Percentiles rank a stretch among this genome's conserved stretches.
phyloP scores from a whole-genome alignment of 371 early-diverging fungal genomes.

The Rhizoclosmatium hyalinum region DNA sequence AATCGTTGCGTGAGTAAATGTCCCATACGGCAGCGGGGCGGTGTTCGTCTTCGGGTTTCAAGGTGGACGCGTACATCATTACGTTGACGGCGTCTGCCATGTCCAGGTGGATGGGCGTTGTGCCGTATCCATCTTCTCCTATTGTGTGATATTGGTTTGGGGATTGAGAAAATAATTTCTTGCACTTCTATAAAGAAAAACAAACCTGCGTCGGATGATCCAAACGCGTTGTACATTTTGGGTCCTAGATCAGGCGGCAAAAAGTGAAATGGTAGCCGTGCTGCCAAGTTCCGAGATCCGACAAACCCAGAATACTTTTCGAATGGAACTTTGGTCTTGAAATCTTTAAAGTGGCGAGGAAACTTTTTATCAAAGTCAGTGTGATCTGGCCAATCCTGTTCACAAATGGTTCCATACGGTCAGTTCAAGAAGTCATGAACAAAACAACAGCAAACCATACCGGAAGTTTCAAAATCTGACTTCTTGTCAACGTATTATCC shows the following conservation, averaged over 20 bases:
- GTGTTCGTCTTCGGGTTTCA: neutral
- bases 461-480: slow-evolving; percentile 48
- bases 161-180: neutral
- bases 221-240: slow-evolving; percentile 77
- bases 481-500: slow-evolving; percentile 16
- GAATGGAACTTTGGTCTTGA: slow-evolving; percentile 66
- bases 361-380: slow-evolving; percentile 59
- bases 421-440: neutral
- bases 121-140: slow-evolving; percentile 54
- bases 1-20: slow-evolving; percentile 61
- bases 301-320: slow-evolving; percentile 62
- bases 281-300: slow-evolving; percentile 70
- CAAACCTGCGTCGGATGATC: slow-evolving; percentile 44
- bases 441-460: slow-evolving; percentile 27
- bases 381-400: slow-evolving; percentile 74
- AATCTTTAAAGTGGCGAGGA: slow-evolving; percentile 59
- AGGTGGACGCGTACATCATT: slow-evolving; percentile 60
- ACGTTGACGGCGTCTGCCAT: slow-evolving; percentile 80
- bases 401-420: neutral
- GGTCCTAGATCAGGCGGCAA: slow-evolving; percentile 76
- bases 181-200: neutral
- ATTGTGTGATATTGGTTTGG: neutral
- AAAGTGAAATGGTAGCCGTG: slow-evolving; percentile 56
- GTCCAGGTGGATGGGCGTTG: slow-evolving; percentile 75
- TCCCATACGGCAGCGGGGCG: slow-evolving; percentile 68